Base-by-base conservation (phyloP, 306 rosid species). In the Crataegus laevigata region DNA sequence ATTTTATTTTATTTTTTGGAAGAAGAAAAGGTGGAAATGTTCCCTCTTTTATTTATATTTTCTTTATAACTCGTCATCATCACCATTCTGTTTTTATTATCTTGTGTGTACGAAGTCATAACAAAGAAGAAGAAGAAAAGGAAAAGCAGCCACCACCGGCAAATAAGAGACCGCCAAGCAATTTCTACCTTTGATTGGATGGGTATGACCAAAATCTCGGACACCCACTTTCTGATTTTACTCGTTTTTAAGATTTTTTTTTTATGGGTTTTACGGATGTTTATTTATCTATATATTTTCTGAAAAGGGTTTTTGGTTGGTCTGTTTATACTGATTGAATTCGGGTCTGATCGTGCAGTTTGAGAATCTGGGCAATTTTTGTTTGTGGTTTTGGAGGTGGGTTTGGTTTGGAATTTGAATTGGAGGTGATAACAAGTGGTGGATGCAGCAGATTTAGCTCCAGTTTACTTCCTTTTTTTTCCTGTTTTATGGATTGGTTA, bases 401-500 rank as follows among this genome's bases (percentile, higher is more conserved):
- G 85, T 83, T 79, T 79, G 80, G 78, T 74, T 82, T 76, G 43
- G 30, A 83, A 84, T 81, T 80, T 60, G 72, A 55, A 82, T 77
- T 81, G 87, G 81, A 75, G 84, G 80, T 81, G 80, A 70, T 74
- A 66, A 14, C 75, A 66, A 67, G 85, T 62, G 84, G 75, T 76
- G 66, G 82, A 74, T 90, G 90, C 67, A 80, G 83, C 82, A 74
- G 83, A 83, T 78, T 77, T 71, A 54, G 73, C 72, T 75, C 76
- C 75, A 83, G 73, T 50, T 47, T 14, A 77, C 52, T 75, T 67
- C 17, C 77, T 77, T 80, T 30, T 80, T n/a, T 36, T 36, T 36
- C 40, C 14, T 15, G 54, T 17, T 51, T 77, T 74, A 94, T 90
- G 98, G 96, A 87, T 78, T 83, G 77, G 73, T 71, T 94, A 13